Percentiles rank a stretch among this genome's conserved stretches.
These are phyloP conservation scores for Candida loeiensis DNA, from an alignment of 805 yeast genomes.

Conservation along the genomic window DNA sequence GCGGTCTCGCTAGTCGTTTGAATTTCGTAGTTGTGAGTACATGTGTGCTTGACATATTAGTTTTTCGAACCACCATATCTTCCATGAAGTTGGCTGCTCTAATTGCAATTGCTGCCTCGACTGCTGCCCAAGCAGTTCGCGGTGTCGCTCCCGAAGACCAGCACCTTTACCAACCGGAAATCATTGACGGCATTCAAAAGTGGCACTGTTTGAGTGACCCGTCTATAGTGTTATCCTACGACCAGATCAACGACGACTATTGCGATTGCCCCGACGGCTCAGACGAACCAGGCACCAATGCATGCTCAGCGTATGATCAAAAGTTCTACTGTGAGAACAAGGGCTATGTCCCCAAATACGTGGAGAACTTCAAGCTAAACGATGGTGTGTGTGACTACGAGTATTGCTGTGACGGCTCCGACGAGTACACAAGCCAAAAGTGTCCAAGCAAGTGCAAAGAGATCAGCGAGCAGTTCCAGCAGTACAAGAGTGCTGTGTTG, in stretches of 20 bases:
- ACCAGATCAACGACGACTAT: slow-evolving; percentile 77
- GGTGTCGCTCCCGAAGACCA: slow-evolving; percentile 22
- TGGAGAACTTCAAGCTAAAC: slow-evolving; percentile 66
- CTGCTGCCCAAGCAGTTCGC: slow-evolving; percentile 2
- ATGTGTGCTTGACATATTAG: background rate
- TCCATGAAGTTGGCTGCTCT: slow-evolving; percentile 2
- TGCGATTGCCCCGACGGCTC: slow-evolving; percentile 98
- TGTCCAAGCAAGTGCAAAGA: slow-evolving; percentile 59
- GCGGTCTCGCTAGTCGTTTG: slow-evolving; percentile 35
- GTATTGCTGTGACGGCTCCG: slow-evolving; percentile 91
- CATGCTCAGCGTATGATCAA: slow-evolving; percentile 49
- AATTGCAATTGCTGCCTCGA: background rate
- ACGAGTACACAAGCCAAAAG: slow-evolving; percentile 50
- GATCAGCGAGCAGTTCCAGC: slow-evolving; percentile 39
- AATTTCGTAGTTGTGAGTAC: slow-evolving; percentile 19
- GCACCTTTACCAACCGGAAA: slow-evolving; percentile 48
- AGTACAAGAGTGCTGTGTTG: slow-evolving; percentile 8
- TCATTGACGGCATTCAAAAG: slow-evolving; percentile 23
- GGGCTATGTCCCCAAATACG: slow-evolving; percentile 60
- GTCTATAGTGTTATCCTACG: slow-evolving; percentile 53
- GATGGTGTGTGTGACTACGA: slow-evolving; percentile 94
- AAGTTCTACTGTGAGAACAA: slow-evolving; percentile 73
- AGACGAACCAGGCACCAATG: slow-evolving; percentile 94
- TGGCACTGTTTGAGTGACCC: slow-evolving; percentile 75
- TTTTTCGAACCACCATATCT: background rate